Base-by-base conservation (phyloP, 345 rosid genomes). In the Theobroma cacao region DNA sequence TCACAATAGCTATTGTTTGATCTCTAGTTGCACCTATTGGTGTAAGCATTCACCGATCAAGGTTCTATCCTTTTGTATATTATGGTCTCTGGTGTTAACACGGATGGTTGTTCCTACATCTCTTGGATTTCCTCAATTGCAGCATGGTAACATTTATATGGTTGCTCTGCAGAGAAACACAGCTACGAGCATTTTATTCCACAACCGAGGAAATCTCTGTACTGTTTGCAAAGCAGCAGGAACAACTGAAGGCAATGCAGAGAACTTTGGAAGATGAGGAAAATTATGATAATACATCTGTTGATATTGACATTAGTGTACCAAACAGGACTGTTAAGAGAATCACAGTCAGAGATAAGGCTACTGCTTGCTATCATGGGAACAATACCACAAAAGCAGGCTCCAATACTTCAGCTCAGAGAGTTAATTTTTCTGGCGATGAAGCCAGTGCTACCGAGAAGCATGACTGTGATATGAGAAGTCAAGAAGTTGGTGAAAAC, bases 201-300 rank as follows among this genome's bases (percentile, higher is more conserved):
- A 94, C 97, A 43, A 96, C 99, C 10, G 97, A 91, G 90, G 97
- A 92, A 88, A 91, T 94, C 69, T 89, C 89, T 4, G 63, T 81
- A 60, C 83, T 92, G 71, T 96, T 96, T 77, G 82, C 90, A 24
- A 94, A 91, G 86, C 99, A 96, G 88, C 99, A 96, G 88, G 98
- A 96, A 80, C 98, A 96, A 79, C 86, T 96, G 72, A 94, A 94
- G 88, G 86, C 95, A 12, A 94, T 96, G 99, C 94, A 87, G 84
- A 90, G 82, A 91, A 94, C 98, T 66, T 82, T 92, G 75, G 99
- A 94, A 87, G 98, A 91, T 75, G 97, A 92, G 86, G 99, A 96
- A 58, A 92, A 91, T 83, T 91, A 83, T 74, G 98, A 92, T 77
- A 91, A 88, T 80, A 90, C 86, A 6, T 94, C 97, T 34, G 80